phyloP scores from a whole-genome alignment of 176 grass and related monocot species.

The Avena eriantha region DNA sequence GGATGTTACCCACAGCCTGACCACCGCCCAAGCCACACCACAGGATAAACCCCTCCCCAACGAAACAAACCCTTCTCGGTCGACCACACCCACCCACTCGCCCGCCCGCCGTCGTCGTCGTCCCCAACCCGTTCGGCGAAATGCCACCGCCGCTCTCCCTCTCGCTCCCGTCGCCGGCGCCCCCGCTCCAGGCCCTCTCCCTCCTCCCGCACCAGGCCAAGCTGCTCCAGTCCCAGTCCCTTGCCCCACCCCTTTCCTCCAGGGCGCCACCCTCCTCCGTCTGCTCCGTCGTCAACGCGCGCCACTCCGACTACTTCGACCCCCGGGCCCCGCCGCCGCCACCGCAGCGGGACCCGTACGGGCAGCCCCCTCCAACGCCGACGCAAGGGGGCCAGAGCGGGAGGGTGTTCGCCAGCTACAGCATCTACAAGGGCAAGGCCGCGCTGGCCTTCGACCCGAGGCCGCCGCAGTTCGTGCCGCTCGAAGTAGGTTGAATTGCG shows the following conservation, averaged over 20 bases:
- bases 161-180: conserved; percentile 38
- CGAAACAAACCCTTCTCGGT: not conserved
- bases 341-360: conserved; percentile 39
- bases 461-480: conserved; percentile 62
- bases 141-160: conserved; percentile 60
- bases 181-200: not conserved
- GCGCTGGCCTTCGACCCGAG: conserved; percentile 60
- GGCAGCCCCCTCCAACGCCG: not conserved
- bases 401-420: conserved; percentile 61
- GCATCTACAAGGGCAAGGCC: conserved; percentile 71
- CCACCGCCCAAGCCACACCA: conserved; percentile 30
- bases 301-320: conserved; percentile 68
- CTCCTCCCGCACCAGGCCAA: not conserved
- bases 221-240: not conserved
- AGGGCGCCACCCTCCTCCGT: not conserved
- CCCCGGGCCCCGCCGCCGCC: conserved; percentile 49
- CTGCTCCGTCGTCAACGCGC: conserved; percentile 41
- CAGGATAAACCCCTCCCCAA: conserved; percentile 36
- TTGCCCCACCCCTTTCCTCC: not conserved
- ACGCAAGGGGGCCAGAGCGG: conserved; percentile 9
- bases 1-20: not conserved
- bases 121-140: conserved; percentile 47
- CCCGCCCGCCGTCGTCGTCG: not conserved
- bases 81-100: not conserved
- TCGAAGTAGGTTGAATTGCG: conserved; percentile 58